Percentiles rank a stretch among this genome's conserved stretches.
phyloP scores from a whole-genome alignment of 129 eudicot species.

The Centella asiatica region DNA sequence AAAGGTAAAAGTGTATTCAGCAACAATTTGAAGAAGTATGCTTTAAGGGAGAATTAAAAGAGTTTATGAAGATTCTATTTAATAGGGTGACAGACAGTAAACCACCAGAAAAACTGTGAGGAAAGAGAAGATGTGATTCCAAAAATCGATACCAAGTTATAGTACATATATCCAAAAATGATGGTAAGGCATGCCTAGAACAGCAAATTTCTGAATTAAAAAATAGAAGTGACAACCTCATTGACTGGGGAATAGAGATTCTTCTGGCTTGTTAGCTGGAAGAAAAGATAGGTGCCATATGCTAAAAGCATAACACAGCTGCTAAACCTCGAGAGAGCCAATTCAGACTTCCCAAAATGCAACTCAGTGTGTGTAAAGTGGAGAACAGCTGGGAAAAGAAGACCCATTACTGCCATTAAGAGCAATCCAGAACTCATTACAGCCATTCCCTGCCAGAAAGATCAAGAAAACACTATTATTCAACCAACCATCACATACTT shows the following conservation, averaged over 20 bases:
- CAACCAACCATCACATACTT: background rate
- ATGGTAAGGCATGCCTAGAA: background rate
- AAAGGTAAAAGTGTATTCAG: background rate
- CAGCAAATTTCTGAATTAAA: background rate
- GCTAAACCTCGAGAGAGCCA: constrained; percentile 82
- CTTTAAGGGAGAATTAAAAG: background rate
- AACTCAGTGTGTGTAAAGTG: constrained; percentile 67
- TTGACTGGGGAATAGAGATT: constrained; percentile 32
- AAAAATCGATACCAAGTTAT: no score
- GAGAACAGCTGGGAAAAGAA: constrained; percentile 71
- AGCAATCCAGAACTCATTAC: constrained; percentile 68
- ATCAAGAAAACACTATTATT: background rate
- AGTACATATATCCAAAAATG: background rate
- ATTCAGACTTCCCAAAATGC: constrained; percentile 57
- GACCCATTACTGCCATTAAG: constrained; percentile 82
- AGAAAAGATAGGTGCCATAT: constrained; percentile 58
- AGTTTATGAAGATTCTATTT: background rate
- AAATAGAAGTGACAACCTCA: constrained; percentile 8
- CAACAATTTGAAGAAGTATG: background rate
- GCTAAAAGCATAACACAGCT: constrained; percentile 84
- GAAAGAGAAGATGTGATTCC: no score
- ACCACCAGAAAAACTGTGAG: background rate
- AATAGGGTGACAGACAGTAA: background rate
- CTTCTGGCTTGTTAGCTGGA: constrained; percentile 53
- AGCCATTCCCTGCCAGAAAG: constrained; percentile 48